Percentiles rank a stretch among this genome's conserved stretches.
Conservation (phyloP, 306 rosid species). For the Prinsepia uniflora region DNA sequence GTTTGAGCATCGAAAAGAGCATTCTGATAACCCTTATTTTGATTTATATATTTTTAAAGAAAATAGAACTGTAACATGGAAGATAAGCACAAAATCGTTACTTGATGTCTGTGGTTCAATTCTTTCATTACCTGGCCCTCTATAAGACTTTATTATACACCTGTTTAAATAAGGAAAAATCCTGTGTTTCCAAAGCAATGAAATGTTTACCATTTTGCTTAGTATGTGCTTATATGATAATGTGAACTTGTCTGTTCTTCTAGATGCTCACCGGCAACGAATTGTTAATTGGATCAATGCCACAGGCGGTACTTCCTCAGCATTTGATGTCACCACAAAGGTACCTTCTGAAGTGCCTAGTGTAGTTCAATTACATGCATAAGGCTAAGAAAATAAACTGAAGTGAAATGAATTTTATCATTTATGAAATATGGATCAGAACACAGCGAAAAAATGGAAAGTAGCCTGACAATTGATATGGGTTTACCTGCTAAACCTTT, state of each 20-base stretch:
- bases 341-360: conserved; percentile 27
- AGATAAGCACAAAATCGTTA: not conserved
- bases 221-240: not conserved
- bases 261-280: conserved; percentile 77
- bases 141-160: not conserved
- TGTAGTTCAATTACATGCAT: not conserved
- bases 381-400: not conserved
- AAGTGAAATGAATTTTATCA: not conserved
- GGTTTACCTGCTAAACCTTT: not conserved
- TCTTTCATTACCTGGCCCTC: not conserved
- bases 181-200: not conserved
- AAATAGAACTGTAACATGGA: not conserved
- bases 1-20: too few relatives aligned
- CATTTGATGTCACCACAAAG: conserved; percentile 82
- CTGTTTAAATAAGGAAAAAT: not conserved
- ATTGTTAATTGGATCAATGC: conserved; percentile 79
- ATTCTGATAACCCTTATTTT: too few relatives aligned
- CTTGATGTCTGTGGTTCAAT: not conserved
- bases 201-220: not conserved
- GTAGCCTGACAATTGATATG: not conserved
- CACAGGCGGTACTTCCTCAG: conserved; percentile 65
- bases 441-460: not conserved
- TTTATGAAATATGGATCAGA: not conserved
- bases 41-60: not conserved
- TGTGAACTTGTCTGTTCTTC: conserved; percentile 23